phyloP scores from a whole-genome alignment of 108 stramenopile genomes.

The Stephanodiscus triporus region DNA sequence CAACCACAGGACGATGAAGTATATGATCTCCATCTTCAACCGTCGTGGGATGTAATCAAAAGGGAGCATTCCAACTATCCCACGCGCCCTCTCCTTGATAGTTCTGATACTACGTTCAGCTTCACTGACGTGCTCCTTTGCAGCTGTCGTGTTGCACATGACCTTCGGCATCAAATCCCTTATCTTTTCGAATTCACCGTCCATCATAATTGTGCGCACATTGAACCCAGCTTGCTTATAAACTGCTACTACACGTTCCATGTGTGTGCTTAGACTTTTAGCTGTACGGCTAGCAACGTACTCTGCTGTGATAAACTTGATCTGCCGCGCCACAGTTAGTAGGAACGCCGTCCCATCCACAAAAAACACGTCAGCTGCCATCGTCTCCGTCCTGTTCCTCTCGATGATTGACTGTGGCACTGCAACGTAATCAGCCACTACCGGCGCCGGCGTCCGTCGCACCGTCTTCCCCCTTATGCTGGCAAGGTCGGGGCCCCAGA shows the following conservation, averaged over 20 bases:
- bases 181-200: background rate
- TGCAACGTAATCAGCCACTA: conserved; percentile 9
- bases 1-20: conserved; percentile 24
- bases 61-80: conserved; percentile 19
- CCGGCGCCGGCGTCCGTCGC: conserved; percentile 13
- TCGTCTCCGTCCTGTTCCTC: conserved; percentile 17
- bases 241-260: background rate
- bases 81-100: conserved; percentile 20
- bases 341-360: no score
- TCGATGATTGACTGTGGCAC: conserved; percentile 23
- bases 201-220: background rate
- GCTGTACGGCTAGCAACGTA: conserved; percentile 18
- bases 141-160: conserved; percentile 25
- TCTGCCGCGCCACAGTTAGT: conserved; percentile 29
- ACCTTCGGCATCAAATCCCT: background rate
- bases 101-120: conserved; percentile 17
- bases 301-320: conserved; percentile 45
- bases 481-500: conserved; percentile 38
- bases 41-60: background rate
- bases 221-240: background rate
- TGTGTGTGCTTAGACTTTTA: no score
- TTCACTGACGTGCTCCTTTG: conserved; percentile 16
- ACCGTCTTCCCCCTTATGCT: conserved; percentile 35
- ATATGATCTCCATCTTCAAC: conserved; percentile 2
- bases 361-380: conserved; percentile 21